Percentiles rank a stretch among this genome's conserved stretches.
phyloP scores from a whole-genome alignment of 108 stramenopile species.

The Epipyxis sp. region DNA sequence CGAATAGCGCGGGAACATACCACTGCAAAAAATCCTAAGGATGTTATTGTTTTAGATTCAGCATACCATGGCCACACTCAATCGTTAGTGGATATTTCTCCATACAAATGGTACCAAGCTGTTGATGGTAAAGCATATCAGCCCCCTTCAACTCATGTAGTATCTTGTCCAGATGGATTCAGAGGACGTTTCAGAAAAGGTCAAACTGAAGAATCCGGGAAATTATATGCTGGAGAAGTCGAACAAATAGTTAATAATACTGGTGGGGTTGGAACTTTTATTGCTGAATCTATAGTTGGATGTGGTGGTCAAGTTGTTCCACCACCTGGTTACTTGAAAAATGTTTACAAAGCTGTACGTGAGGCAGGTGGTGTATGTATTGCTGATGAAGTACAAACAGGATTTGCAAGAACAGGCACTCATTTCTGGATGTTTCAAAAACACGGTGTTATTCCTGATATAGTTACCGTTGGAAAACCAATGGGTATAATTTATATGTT shows the following conservation, averaged over 20 bases:
- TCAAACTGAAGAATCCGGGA: slow-evolving; percentile 52
- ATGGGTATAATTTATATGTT: too few species aligned
- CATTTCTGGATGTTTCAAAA: slow-evolving; percentile 86
- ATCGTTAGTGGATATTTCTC: slow-evolving; percentile 71
- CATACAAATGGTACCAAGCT: slow-evolving; percentile 74
- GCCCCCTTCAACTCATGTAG: slow-evolving; percentile 49
- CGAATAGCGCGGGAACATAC: slow-evolving; percentile 73
- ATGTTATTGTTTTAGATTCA: slow-evolving; percentile 63
- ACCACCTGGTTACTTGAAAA: slow-evolving; percentile 67
- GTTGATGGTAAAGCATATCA: slow-evolving; percentile 22
- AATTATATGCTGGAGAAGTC: slow-evolving; percentile 36
- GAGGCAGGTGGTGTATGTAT: slow-evolving; percentile 82
- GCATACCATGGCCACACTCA: slow-evolving; percentile 91
- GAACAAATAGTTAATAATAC: slow-evolving; percentile 18
- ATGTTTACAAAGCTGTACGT: slow-evolving; percentile 69
- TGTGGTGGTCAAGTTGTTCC: slow-evolving; percentile 78
- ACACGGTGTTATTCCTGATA: slow-evolving; percentile 85
- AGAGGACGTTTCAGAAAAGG: slow-evolving; percentile 62
- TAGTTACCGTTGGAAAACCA: slow-evolving; percentile 92
- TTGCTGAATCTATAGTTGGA: slow-evolving; percentile 82
- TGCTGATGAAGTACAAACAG: slow-evolving; percentile 95
- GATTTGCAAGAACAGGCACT: slow-evolving; percentile 79
- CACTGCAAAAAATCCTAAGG: slow-evolving; percentile 3
- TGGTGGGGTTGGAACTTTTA: slow-evolving; percentile 70
- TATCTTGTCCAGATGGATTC: slow-evolving; percentile 77